These are phyloP conservation scores for Nicotiana rustica DNA, from an alignment of 305 asterid species.

Conservation along the genomic window DNA sequence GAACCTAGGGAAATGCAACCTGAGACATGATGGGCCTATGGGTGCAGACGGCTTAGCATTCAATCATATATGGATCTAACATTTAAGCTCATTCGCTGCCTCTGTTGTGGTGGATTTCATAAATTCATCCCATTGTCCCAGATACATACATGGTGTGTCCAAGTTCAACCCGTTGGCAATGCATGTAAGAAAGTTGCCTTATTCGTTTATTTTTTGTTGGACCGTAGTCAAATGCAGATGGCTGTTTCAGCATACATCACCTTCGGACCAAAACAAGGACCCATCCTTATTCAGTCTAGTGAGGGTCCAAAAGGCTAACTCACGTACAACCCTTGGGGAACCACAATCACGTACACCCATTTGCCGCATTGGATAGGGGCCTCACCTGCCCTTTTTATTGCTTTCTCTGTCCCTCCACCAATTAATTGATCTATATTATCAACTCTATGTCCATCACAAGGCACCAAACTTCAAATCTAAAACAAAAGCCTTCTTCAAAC, in stretches of 20 bases:
- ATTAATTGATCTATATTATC: neutral
- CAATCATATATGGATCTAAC: neutral
- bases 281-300: constrained; percentile 27
- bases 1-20: constrained; percentile 3
- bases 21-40: neutral
- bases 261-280: constrained; percentile 16
- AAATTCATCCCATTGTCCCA: constrained; percentile 5
- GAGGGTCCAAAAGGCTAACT: constrained; percentile 15
- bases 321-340: neutral
- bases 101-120: neutral
- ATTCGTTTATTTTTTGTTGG: neutral
- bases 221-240: constrained; percentile 20
- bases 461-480: constrained; percentile 26
- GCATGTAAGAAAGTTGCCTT: constrained; percentile 29
- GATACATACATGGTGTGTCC: neutral
- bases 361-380: constrained; percentile 7
- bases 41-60: neutral
- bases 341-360: constrained; percentile 10
- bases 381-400: constrained; percentile 21
- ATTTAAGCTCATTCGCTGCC: neutral
- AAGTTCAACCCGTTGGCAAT: neutral
- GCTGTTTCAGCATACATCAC: constrained; percentile 23
- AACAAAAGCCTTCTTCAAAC: constrained; percentile 1
- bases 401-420: constrained; percentile 1
- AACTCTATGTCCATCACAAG: neutral